Base-by-base conservation (phyloP, 2,329 filamentous ascomycete genomes). In the Fusarium sp. region DNA sequence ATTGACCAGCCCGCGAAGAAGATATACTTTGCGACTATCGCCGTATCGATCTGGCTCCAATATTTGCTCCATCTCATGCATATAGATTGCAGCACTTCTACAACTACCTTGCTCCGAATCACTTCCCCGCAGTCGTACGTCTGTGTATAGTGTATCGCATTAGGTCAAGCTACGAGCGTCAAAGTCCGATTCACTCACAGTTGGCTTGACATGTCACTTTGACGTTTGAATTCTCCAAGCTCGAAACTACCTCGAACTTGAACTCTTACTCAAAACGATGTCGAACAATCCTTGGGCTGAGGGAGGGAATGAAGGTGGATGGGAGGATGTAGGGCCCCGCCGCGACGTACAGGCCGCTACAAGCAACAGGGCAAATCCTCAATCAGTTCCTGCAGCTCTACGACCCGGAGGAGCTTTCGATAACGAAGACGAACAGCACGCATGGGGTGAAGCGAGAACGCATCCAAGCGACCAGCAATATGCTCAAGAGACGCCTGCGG, bases 371-470 rank as follows among this genome's bases (percentile, higher is more conserved):
- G 24, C 47, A 10, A 50, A 45, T 19, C 56, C 39, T 11, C 43
- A 68, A 46, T 59, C 74, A 11, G 64, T 79, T 1, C 79, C 81
- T 20, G 67, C 72, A 7, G 66, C 75, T 5, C 66, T 80, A 39
- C 73, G 74, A 24, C 80, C 79, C 0, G 79, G 79, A 22, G 71
- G 68, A 4, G 64, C 49, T 7, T 68, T 68, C 17, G 57, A 60
- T 47, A 68, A 55, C 13, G 65, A 73, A n/a, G 71, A 64, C 13
- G 74, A 78, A 44, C 76, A 77, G 33, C 75, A 76, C 20, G 74
- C 69, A 5, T 79, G 77, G 78, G 71, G 72, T 44, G 75, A 76
- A 32, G 67, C 71, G 49, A 74, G 66, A 48, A 57, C 52, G 40
- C 72, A 69, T 15, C 60, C 65, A 7, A 37, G n/a, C 7, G 61